Percentiles rank a stretch among this genome's conserved stretches.
Conservation (phyloP, 805 yeast genomes). For the Metschnikowia arizonensis region DNA sequence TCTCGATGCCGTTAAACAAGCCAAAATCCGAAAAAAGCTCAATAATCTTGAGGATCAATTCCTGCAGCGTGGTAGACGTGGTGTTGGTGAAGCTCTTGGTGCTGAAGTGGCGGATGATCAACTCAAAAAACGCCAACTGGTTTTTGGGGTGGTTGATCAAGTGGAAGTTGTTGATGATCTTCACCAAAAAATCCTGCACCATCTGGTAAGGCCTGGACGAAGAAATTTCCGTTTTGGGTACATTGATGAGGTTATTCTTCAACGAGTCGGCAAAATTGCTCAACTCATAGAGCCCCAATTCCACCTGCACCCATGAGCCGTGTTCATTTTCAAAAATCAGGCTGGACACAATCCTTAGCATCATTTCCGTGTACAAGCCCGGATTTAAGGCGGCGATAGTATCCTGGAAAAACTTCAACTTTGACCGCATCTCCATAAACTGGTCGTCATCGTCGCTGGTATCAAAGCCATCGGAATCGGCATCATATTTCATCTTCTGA, state of each 20-base stretch:
- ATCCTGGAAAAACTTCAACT: constrained; percentile 78
- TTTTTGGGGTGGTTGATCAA: constrained; percentile 70
- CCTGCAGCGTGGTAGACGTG: constrained; percentile 39
- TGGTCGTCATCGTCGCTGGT: constrained; percentile 47
- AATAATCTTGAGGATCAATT: constrained; percentile 55
- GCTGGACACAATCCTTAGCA: constrained; percentile 54
- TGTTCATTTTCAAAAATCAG: constrained; percentile 14
- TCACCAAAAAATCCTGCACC: constrained; percentile 58
- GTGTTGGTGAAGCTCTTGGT: constrained; percentile 40
- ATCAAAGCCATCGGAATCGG: constrained; percentile 57
- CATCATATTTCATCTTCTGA: constrained; percentile 74
- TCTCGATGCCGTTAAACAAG: constrained; percentile 66
- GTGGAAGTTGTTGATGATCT: constrained; percentile 39
- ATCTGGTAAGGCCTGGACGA: constrained; percentile 62
- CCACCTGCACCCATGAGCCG: constrained; percentile 49
- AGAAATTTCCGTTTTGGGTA: constrained; percentile 61
- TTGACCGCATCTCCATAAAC: constrained; percentile 73
- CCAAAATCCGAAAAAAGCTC: constrained; percentile 81
- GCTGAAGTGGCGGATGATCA: constrained; percentile 72
- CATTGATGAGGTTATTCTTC: constrained; percentile 68
- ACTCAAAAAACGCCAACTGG: constrained; percentile 78
- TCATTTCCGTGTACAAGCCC: constrained; percentile 54
- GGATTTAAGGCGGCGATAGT: constrained; percentile 59
- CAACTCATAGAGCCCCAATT: constrained; percentile 81
- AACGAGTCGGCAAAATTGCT: constrained; percentile 74